These are phyloP conservation scores for Mycena venus DNA, from an alignment of 768 basidiomycete genomes.

Conservation along the genomic window DNA sequence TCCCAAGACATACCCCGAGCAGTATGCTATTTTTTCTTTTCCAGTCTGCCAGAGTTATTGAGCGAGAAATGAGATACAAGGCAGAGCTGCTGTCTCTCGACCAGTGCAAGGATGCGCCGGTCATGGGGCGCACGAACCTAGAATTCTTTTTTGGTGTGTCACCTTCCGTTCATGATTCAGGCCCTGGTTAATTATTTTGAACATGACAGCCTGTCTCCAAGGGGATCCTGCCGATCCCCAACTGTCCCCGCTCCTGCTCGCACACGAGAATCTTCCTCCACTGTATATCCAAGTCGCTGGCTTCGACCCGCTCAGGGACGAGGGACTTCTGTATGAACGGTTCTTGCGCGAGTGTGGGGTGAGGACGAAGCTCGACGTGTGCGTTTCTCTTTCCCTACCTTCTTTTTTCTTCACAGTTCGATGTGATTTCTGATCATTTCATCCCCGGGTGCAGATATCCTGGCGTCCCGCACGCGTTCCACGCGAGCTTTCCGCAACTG, in stretches of 20 bases:
- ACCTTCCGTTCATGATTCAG: background rate
- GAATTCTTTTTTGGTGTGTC: conserved; percentile 8
- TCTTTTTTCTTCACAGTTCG: no score
- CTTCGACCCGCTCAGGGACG: conserved; percentile 43
- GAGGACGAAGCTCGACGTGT: conserved; percentile 37
- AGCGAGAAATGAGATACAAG: conserved; percentile 26
- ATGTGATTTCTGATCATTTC: no score
- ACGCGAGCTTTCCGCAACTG: conserved; percentile 24
- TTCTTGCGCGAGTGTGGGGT: conserved; percentile 38
- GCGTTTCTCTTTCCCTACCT: background rate
- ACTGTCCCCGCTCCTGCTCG: conserved; percentile 36
- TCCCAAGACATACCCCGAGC: conserved; percentile 34
- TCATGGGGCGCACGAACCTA: conserved; percentile 14
- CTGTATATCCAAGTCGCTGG: conserved; percentile 41
- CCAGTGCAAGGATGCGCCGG: conserved; percentile 33
- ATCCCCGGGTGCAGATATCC: conserved; percentile 35
- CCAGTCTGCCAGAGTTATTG: background rate
- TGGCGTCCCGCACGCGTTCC: conserved; percentile 40
- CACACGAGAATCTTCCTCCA: conserved; percentile 36
- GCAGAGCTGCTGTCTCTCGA: conserved; percentile 36
- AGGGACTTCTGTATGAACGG: conserved; percentile 41
- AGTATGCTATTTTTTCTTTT: conserved; percentile 16
- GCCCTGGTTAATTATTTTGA: background rate
- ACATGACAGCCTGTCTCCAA: conserved; percentile 1
- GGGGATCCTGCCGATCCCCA: conserved; percentile 8